Evolutionary conservation across 2,329 filamentous ascomycete species (phyloP).

Genomic region (Ophiostoma australiae): DNA sequence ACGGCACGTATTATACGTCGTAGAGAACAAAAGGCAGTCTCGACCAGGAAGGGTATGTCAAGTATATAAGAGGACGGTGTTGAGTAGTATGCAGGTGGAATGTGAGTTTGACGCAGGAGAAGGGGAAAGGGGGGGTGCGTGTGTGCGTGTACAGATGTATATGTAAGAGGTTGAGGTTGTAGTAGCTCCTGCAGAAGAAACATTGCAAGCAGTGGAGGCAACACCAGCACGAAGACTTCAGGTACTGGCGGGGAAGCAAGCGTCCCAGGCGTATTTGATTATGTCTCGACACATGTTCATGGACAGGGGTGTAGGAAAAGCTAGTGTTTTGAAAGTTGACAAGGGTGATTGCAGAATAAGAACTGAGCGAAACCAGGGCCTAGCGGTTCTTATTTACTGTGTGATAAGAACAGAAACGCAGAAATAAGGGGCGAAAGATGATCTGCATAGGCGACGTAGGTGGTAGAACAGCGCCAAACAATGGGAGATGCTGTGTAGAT

Average conservation of each 20-base stretch:
- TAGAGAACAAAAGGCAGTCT: background rate
- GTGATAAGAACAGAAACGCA: conserved; percentile 20
- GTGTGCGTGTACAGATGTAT: conserved; percentile 14
- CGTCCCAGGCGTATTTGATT: conserved; percentile 24
- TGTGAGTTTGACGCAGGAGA: conserved; percentile 16
- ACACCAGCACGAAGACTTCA: background rate
- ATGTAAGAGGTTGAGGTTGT: conserved; percentile 13
- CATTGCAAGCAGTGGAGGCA: background rate
- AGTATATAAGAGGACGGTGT: conserved; percentile 7
- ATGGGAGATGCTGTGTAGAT: background rate
- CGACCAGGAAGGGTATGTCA: background rate
- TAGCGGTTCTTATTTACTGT: conserved; percentile 23
- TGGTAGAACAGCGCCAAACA: background rate
- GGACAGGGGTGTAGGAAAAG: conserved; percentile 18
- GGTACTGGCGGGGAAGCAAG: conserved; percentile 19
- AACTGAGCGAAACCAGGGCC: conserved; percentile 12
- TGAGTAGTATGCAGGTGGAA: conserved; percentile 1
- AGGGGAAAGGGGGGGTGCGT: conserved; percentile 18
- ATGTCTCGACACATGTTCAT: conserved; percentile 24
- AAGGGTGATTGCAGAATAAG: conserved; percentile 7
- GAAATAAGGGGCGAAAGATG: conserved; percentile 19
- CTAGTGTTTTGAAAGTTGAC: conserved; percentile 25
- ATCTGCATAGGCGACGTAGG: conserved; percentile 18
- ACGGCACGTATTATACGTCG: conserved; percentile 15
- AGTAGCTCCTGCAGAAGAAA: background rate